Conservation (phyloP, 306 rosid species). For the Senna siamea region DNA sequence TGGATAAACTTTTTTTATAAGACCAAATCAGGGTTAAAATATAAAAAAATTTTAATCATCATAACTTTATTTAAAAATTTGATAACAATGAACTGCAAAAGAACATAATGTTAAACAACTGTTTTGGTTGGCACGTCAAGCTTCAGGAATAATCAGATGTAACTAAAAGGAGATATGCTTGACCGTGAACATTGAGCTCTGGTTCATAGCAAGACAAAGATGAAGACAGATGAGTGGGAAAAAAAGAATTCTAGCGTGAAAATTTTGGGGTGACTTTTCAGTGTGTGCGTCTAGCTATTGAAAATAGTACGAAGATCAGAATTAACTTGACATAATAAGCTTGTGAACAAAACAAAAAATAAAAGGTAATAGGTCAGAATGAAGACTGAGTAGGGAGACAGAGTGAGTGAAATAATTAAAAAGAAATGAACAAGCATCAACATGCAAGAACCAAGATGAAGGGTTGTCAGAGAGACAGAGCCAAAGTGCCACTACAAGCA, state of each 20-base stretch:
- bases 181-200: slow-evolving; percentile 3
- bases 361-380: slow-evolving; percentile 2
- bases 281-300: slow-evolving; percentile 11
- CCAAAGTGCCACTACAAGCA: neutral
- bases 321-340: neutral
- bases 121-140: too few relatives aligned
- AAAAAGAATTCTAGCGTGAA: neutral
- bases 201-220: neutral
- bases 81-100: too few relatives aligned
- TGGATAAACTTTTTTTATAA: too few relatives aligned
- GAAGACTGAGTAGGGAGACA: neutral
- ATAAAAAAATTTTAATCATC: too few relatives aligned
- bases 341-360: neutral
- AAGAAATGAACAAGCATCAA: slow-evolving; percentile 41
- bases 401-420: slow-evolving; percentile 34
- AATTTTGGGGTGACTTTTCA: slow-evolving; percentile 37
- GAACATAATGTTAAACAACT: too few relatives aligned
- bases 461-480: neutral
- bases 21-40: too few relatives aligned
- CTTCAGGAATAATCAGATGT: too few relatives aligned
- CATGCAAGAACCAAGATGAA: slow-evolving; percentile 10
- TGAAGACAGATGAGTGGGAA: slow-evolving; percentile 35
- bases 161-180: neutral
- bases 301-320: neutral
- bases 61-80: too few relatives aligned